These are phyloP conservation scores for Argentina anserina DNA, from an alignment of 306 rosid genomes.

Conservation along the genomic window DNA sequence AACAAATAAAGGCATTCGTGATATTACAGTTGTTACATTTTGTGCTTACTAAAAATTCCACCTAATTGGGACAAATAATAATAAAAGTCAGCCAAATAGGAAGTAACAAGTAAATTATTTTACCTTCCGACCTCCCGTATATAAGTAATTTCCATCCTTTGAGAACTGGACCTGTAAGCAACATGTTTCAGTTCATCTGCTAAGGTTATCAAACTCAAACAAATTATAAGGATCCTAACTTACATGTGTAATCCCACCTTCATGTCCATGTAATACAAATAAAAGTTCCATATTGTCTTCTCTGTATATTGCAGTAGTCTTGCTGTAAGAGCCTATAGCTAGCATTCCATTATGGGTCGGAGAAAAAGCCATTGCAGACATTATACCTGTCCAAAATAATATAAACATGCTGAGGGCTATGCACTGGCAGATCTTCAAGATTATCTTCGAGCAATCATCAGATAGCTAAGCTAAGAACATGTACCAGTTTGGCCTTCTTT, in stretches of 20 bases:
- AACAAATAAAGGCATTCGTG: background rate
- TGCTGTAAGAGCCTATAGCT: conserved; percentile 89
- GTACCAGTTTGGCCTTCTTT: conserved; percentile 91
- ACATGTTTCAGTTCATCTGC: conserved; percentile 17
- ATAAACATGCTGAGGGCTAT: conserved; percentile 16
- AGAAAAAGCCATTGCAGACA: conserved; percentile 89
- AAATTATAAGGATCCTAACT: conserved; percentile 36
- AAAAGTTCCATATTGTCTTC: conserved; percentile 91
- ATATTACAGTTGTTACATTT: background rate
- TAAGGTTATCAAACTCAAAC: conserved; percentile 20
- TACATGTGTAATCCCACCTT: conserved; percentile 98
- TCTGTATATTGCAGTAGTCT: conserved; percentile 75
- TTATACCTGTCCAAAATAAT: conserved; percentile 50
- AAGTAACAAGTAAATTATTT: conserved; percentile 13
- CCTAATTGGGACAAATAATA: too few species aligned
- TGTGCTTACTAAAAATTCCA: background rate
- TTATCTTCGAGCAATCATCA: background rate
- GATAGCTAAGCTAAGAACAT: conserved; percentile 17
- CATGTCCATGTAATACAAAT: conserved; percentile 89
- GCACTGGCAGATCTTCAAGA: background rate
- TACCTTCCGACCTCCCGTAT: conserved; percentile 95
- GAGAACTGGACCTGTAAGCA: conserved; percentile 82
- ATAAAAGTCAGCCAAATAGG: background rate
- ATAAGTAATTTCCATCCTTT: conserved; percentile 86
- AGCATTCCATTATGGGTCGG: conserved; percentile 81